Evolutionary conservation across 768 basidiomycete genomes (phyloP).

Genomic region (Lactifluus subvellereus): DNA sequence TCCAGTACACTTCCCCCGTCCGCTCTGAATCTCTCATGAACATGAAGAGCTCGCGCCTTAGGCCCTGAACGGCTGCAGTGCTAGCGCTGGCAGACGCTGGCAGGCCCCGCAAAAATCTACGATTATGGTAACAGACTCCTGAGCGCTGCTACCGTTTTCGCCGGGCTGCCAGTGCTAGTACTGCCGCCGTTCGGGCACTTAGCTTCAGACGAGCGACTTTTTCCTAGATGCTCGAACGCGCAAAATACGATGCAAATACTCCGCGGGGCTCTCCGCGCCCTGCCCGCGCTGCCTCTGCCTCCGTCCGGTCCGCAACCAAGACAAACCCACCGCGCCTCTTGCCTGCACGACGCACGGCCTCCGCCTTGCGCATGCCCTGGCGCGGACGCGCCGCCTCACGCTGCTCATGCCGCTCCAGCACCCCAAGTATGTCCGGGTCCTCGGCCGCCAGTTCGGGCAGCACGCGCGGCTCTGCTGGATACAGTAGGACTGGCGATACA

Average conservation of each 20-base stretch:
- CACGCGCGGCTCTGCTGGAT: neutral
- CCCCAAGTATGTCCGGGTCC: slow-evolving; percentile 8
- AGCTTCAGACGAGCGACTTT: neutral
- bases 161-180: too few species aligned
- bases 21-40: neutral
- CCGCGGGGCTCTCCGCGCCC: neutral
- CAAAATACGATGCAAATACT: slow-evolving; percentile 7
- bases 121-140: too few species aligned
- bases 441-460: slow-evolving; percentile 13
- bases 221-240: neutral
- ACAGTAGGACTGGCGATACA: neutral
- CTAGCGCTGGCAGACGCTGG: too few species aligned
- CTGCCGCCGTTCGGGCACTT: too few species aligned
- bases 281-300: neutral
- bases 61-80: too few species aligned
- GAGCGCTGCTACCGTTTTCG: too few species aligned
- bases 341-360: slow-evolving; percentile 6
- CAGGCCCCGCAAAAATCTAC: too few species aligned
- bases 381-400: slow-evolving; percentile 14
- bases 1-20: neutral
- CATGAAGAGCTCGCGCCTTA: neutral
- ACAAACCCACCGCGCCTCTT: slow-evolving; percentile 13
- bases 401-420: slow-evolving; percentile 12
- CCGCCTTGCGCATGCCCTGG: slow-evolving; percentile 7
- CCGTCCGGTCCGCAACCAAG: neutral